Evolutionary conservation across 768 basidiomycete species (phyloP), one percentile per base, ranked within the genome.

Genomic region (Podaxis rugospora): DNA sequence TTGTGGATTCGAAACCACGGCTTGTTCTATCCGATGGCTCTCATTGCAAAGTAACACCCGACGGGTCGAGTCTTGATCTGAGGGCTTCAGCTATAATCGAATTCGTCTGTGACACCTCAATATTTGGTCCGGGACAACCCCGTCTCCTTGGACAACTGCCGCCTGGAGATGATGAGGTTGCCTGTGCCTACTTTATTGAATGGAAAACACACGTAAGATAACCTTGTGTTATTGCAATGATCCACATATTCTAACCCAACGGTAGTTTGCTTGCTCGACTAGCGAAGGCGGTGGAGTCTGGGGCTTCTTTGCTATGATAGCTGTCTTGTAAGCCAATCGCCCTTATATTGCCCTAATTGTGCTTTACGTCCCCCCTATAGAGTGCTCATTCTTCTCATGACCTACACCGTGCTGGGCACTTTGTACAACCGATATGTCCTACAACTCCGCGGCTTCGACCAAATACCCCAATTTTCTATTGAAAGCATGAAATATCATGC

Each of bases 101-200:
- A 63, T 95, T 95, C 68, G 77, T 89, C 27, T 95, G 93, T 70
- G 91, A 92, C 62, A 77, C 76, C 10, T 78, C 83, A 2, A 82
- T 86, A 5, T 85, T 82, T 66, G 80, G 81, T 5, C 71, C 74
- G 54, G 89, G 89, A 65, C 68, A 63, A 64, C 80, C 81, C 9
- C 68, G 75, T 16, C 77, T 95, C 3, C 71, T 92, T 2, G 86
- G 83, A 1, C 85, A 89, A 52, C 81, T 93, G 23, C 90, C 90
- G 4, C 83, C 85, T 6, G 75, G 76, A 7, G 81, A 83, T 14
- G 85, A 88, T 36, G 82, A 87, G 7, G 68, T 68, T 27, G 84
- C 84, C n/a, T 95, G 93, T 70, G 82, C 85, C 11, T 94, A 87
- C 69, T 83, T 89, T 61, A 73, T 95, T 40, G 92, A 95, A 75